Conservation (phyloP, 2,329 filamentous ascomycete species). For the Talaromyces sp. region DNA sequence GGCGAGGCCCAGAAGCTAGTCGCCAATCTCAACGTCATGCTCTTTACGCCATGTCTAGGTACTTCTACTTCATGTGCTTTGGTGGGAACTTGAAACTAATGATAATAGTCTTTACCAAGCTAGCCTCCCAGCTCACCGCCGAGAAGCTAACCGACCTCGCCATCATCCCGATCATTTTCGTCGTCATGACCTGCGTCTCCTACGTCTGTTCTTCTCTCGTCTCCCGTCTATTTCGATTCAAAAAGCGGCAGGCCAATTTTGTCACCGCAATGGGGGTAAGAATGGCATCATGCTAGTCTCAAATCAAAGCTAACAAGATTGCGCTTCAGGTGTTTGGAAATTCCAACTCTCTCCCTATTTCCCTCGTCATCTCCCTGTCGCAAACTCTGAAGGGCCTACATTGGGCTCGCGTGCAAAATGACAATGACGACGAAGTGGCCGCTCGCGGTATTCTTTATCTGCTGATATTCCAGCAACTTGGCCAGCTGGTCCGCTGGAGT, state of each 20-base stretch:
- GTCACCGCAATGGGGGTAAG: slow-evolving; percentile 86
- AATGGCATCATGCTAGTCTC: background rate
- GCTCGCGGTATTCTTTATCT: slow-evolving; percentile 93
- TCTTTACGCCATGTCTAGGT: slow-evolving; percentile 97
- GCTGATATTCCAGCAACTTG: slow-evolving; percentile 94
- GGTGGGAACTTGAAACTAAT: background rate
- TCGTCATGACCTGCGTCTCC: slow-evolving; percentile 81
- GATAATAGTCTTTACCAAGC: slow-evolving; percentile 83
- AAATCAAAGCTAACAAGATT: background rate
- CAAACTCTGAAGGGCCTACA: slow-evolving; percentile 88
- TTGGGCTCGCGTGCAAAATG: slow-evolving; percentile 85
- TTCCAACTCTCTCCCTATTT: slow-evolving; percentile 96
- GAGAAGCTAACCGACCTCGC: slow-evolving; percentile 85
- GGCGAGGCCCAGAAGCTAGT: slow-evolving; percentile 95
- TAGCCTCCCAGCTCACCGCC: slow-evolving; percentile 88
- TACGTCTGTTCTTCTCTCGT: slow-evolving; percentile 70
- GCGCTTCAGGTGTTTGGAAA: slow-evolving; percentile 78
- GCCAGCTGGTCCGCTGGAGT: slow-evolving; percentile 92
- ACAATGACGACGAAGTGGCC: slow-evolving; percentile 92
- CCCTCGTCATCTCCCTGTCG: slow-evolving; percentile 86
- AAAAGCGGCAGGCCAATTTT: slow-evolving; percentile 84
- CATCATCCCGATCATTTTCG: slow-evolving; percentile 92
- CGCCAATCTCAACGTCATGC: slow-evolving; percentile 89
- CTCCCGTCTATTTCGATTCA: slow-evolving; percentile 72
- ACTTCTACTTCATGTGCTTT: slow-evolving; percentile 30